Evolutionary conservation across 2,329 filamentous ascomycete species (phyloP).

Genomic region (Ceratocystis papillata): DNA sequence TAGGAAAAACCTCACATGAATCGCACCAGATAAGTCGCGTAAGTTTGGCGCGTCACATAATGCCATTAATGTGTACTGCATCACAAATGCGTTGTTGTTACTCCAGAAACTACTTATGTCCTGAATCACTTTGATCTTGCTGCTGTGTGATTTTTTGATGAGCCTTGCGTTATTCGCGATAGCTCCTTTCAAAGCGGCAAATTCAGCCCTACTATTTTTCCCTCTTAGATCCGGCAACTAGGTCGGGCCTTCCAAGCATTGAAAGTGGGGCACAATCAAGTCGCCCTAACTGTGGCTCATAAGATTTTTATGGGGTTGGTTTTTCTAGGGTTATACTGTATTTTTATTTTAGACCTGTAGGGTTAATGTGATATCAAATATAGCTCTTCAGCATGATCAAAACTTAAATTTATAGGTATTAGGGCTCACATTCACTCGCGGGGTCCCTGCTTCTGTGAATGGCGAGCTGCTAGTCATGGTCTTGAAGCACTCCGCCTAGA

Average conservation of each 20-base stretch:
- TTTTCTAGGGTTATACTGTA: too few species aligned
- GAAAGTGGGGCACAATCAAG: too few species aligned
- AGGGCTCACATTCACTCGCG: too few species aligned
- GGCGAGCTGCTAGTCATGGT: too few species aligned
- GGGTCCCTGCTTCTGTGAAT: too few species aligned
- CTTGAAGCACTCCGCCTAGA: too few species aligned
- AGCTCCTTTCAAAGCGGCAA: conserved; percentile 11
- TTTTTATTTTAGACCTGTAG: too few species aligned
- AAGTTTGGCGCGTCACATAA: conserved; percentile 19
- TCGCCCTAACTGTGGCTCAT: too few species aligned
- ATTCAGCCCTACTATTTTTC: conserved; percentile 17
- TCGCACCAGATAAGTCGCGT: conserved; percentile 18
- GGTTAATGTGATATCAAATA: too few species aligned
- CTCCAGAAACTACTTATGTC: background rate
- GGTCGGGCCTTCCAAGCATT: background rate
- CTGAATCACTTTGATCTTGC: background rate
- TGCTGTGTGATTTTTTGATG: background rate
- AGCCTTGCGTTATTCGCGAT: conserved; percentile 3
- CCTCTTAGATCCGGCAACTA: conserved; percentile 15
- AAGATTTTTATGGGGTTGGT: too few species aligned
- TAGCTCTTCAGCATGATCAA: too few species aligned
- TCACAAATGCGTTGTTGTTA: background rate
- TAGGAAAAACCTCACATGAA: background rate
- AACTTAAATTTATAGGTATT: too few species aligned
- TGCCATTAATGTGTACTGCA: conserved; percentile 9